Percentiles rank a stretch among this genome's conserved stretches.
Evolutionary conservation across 306 rosid genomes (phyloP).

Genomic region (Quercus robur): DNA sequence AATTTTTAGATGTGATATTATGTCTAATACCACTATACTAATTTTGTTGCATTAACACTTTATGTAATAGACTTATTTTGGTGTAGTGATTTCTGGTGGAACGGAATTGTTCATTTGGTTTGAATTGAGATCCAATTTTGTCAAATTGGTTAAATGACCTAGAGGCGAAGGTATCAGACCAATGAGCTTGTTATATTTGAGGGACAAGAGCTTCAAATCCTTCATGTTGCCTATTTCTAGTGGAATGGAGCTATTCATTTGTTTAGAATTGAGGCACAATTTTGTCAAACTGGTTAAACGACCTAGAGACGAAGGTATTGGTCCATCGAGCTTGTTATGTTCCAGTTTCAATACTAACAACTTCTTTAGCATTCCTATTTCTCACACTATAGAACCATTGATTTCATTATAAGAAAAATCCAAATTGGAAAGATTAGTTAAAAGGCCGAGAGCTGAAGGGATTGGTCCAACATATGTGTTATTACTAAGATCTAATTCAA

Average conservation of each 20-base stretch:
- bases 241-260: neutral
- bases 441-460: neutral
- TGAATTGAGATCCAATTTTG: neutral
- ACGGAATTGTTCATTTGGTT: neutral
- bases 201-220: neutral
- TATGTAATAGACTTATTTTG: too few species aligned
- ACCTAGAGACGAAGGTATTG: neutral
- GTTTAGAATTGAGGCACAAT: neutral
- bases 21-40: too few species aligned
- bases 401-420: neutral
- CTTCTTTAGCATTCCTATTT: neutral
- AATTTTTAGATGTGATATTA: too few species aligned
- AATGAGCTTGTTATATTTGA: too few species aligned
- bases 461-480: neutral
- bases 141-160: neutral
- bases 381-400: neutral
- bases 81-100: neutral
- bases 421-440: neutral
- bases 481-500: neutral
- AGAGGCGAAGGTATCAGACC: too few species aligned
- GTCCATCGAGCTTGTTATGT: neutral
- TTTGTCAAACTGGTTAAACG: too few species aligned
- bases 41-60: too few species aligned
- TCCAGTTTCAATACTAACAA: neutral
- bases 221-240: neutral